Evolutionary conservation across 1,284 basidiomycete species (phyloP), one percentile per base, ranked within the genome.

Genomic region (Exobasidium rhododendri): DNA sequence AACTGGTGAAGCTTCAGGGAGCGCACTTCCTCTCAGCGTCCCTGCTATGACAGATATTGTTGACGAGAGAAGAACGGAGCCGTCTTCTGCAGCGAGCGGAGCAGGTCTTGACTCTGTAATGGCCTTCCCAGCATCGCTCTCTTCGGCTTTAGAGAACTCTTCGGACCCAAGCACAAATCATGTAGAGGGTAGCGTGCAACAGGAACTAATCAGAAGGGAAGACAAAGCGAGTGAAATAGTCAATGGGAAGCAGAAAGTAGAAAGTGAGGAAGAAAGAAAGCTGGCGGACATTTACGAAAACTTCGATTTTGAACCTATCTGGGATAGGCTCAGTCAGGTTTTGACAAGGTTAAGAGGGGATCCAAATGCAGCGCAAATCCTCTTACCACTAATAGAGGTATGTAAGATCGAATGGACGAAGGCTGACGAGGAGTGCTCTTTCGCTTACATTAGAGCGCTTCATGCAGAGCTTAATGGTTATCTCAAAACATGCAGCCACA

Each of bases 391-490:
- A 53, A 79, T 79, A 53, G 77, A 79, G 58, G 66, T 68, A 62
- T 53, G 67, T 64, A 22, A 28, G 20, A 20, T 47, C 46, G 17
- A 24, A 43, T 26, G 3, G 14, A 43, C 24, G 3, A 55, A 60
- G 13, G 6, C 28, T 2, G 32, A 6, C 2, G 59, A 29, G 11
- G 24, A 35, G n/a, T 5, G 14, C 4, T 5, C n/a, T 32, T 14
- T 29, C 29, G 14, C 44, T 20, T 17, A 4, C 20, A 17, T n/a
- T n/a, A n/a, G n/a, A n/a, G n/a, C n/a, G n/a, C n/a, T n/a, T n/a
- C n/a, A 17, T 47, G n/a, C 59, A 70, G 66, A 77, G 74, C 55
- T 83, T 99, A 66, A 97, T 98, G 92, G 94, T 99, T 1, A 91
- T 99, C 28, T 97, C 92, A 85, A 97, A 97, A 81, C 92, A 96